Evolutionary conservation across 805 yeast species (phyloP).

Genomic region (Lipomyces spencermartinsiae): DNA sequence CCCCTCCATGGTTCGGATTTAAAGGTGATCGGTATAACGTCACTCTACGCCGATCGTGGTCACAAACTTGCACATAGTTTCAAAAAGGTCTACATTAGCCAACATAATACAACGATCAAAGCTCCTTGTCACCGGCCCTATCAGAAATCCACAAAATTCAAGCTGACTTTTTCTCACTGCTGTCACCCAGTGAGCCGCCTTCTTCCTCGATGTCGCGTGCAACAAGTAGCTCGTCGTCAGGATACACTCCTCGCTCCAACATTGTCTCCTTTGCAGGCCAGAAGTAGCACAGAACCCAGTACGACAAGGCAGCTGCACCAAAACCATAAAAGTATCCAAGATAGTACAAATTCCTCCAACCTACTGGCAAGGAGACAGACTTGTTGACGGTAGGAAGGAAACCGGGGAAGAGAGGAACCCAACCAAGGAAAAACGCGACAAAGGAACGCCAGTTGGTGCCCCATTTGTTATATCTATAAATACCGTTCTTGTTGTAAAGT

Average conservation of each 20-base stretch:
- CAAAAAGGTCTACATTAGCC: too few species aligned
- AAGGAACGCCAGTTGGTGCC: conserved; percentile 55
- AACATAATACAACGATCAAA: too few species aligned
- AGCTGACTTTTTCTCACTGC: not conserved
- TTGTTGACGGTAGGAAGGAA: conserved; percentile 31
- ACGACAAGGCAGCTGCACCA: conserved; percentile 29
- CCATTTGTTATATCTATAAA: conserved; percentile 50
- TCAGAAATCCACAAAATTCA: too few species aligned
- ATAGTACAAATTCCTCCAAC: conserved; percentile 36
- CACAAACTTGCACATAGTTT: too few species aligned
- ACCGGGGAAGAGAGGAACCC: conserved; percentile 37
- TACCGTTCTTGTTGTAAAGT: conserved; percentile 50
- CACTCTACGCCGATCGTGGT: too few species aligned
- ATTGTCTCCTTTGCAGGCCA: conserved; percentile 33
- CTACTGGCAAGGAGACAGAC: conserved; percentile 7
- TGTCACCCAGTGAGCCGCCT: not conserved
- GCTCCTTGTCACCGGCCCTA: too few species aligned
- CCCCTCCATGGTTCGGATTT: too few species aligned
- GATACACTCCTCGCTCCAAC: conserved; percentile 27
- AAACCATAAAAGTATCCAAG: conserved; percentile 41
- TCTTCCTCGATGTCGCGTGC: conserved; percentile 25
- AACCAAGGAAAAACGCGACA: conserved; percentile 48
- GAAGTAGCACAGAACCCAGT: conserved; percentile 23
- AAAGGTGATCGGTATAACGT: too few species aligned
- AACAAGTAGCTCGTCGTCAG: conserved; percentile 16